Conservation (phyloP, 495 filamentous ascomycete genomes). For the Talaromyces trachyspermus region DNA sequence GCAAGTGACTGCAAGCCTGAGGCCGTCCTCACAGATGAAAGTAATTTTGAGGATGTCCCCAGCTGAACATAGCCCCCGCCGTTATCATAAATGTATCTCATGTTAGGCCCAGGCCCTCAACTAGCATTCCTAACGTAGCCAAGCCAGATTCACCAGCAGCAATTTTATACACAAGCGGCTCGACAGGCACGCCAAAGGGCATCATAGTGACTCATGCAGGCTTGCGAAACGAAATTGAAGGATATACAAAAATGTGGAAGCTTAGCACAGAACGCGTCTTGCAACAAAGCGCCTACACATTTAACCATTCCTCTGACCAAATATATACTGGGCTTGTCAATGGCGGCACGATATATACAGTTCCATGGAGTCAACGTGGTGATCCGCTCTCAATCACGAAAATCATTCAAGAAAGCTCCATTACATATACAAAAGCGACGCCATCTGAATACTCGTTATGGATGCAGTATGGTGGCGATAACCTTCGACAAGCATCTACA, state of each 20-base stretch:
- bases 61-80: slow-evolving; percentile 2
- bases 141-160: slow-evolving; percentile 17
- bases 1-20: slow-evolving; percentile 14
- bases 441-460: slow-evolving; percentile 34
- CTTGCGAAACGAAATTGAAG: slow-evolving; percentile 24
- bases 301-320: slow-evolving; percentile 31
- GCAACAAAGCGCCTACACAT: slow-evolving; percentile 36
- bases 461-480: slow-evolving; percentile 21
- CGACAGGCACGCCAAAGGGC: slow-evolving; percentile 31
- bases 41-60: slow-evolving; percentile 6
- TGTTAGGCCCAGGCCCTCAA: neutral
- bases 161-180: slow-evolving; percentile 39
- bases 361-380: slow-evolving; percentile 15
- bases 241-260: slow-evolving; percentile 10
- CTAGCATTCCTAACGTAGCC: neutral
- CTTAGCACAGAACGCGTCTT: slow-evolving; percentile 24
- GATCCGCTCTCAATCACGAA: slow-evolving; percentile 25
- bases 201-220: slow-evolving; percentile 26
- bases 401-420: slow-evolving; percentile 21
- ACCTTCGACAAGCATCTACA: neutral
- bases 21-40: slow-evolving; percentile 10
- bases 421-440: slow-evolving; percentile 32
- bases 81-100: slow-evolving; percentile 11
- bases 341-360: slow-evolving; percentile 26
- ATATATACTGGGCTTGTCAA: slow-evolving; percentile 16